Evolutionary conservation across 2,329 filamentous ascomycete species (phyloP).

Genomic region (Ophiostoma fasciatum): DNA sequence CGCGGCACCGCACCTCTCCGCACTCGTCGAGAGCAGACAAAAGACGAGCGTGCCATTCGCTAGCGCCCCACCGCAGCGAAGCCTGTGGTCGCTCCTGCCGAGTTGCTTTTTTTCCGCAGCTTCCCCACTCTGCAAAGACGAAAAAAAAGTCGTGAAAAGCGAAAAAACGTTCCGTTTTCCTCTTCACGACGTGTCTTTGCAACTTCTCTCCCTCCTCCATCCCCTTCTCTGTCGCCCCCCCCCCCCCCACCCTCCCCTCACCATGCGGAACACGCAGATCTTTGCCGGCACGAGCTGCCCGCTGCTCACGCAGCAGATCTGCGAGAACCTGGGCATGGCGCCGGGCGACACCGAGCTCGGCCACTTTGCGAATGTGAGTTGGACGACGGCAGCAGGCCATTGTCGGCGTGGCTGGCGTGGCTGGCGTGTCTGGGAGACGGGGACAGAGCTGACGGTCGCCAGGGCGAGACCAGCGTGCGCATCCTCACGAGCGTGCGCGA

Average conservation of each 20-base stretch:
- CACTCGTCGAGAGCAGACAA: no score
- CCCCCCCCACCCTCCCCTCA: neutral
- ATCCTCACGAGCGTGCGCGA: slow-evolving; percentile 72
- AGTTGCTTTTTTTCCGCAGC: no score
- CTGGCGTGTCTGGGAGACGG: no score
- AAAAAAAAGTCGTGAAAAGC: no score
- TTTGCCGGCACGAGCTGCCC: slow-evolving; percentile 56
- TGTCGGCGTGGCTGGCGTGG: slow-evolving; percentile 9
- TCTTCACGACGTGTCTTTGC: no score
- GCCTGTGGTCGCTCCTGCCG: no score
- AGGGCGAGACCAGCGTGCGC: slow-evolving; percentile 57
- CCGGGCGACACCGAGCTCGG: slow-evolving; percentile 50
- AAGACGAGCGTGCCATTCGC: no score
- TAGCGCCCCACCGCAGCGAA: no score
- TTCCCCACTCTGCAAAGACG: no score
- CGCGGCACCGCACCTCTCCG: no score
- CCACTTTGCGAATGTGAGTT: slow-evolving; percentile 50
- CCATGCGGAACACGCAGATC: slow-evolving; percentile 41
- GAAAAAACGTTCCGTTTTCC: no score
- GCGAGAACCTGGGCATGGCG: slow-evolving; percentile 51
- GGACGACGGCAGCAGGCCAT: neutral
- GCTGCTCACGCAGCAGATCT: slow-evolving; percentile 49
- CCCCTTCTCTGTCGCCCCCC: neutral
- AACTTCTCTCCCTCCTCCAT: neutral
- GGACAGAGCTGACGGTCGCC: slow-evolving; percentile 13